Evolutionary conservation across 1,139 yeast species (phyloP), one percentile per base, ranked within the genome.

Genomic region (Blastobotrys raffinosifermentans): DNA sequence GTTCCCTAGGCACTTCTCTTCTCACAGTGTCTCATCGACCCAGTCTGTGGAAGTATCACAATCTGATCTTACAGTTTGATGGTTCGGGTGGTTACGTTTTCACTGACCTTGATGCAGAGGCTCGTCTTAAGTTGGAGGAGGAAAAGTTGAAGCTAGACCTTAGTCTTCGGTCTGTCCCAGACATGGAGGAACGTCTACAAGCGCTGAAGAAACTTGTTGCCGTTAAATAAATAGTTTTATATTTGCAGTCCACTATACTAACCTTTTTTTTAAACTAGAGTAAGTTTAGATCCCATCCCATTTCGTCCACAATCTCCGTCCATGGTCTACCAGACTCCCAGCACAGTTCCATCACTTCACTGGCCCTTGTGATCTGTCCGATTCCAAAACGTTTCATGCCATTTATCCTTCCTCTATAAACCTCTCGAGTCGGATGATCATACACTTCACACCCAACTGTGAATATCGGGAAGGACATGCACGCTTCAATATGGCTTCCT

Each of bases 21-120:
- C 66, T 89, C 35, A 85, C 96, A 0, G 97, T 89, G 11, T 91
- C 96, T 34, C 96, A 89, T 61, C 71, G 96, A 49, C 81, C 95
- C 3, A 85, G 94, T 9, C 66, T 89, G 48, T 89, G 96, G 96
- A 85, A 83, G 60, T 89, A 86, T 67, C 97, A 89, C 60, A 77
- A 80, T 46, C 73, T 75, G 53, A 73, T 89, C 44, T 67, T 89
- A 46, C 89, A 86, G 59, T 86, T 87, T 57, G 91, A 82, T 55
- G 94, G 94, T 13, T 77, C 80, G 54, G 93, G 94, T 2, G 78
- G 80, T 3, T 84, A 81, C 54, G 70, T 69, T 41, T 84, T 82
- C 57, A 81, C 82, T 5, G 68, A 71, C 46, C 69, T 84, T 36
- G 77, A 83, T 59, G 85, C 93, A 16, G 72, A 72, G 29, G 73